Conservation (phyloP, 2,329 filamentous ascomycete genomes). For the Pseudogymnoascus sp. region DNA sequence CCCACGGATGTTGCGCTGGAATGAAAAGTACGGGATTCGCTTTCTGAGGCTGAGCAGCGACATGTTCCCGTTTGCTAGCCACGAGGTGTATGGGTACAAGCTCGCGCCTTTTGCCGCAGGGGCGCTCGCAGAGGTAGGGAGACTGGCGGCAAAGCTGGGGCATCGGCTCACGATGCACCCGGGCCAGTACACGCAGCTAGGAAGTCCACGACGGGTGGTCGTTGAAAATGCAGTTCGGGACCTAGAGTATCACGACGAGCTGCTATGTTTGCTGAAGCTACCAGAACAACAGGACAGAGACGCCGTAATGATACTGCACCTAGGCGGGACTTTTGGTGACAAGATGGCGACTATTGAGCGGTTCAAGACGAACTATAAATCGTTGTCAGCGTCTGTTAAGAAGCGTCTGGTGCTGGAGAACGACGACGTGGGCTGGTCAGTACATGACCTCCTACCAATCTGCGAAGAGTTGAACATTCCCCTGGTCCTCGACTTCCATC, state of each 20-base stretch:
- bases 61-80: slow-evolving; percentile 95
- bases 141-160: slow-evolving; percentile 65
- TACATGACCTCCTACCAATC: slow-evolving; percentile 80
- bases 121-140: slow-evolving; percentile 66
- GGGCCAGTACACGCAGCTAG: slow-evolving; percentile 86
- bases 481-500: slow-evolving; percentile 84
- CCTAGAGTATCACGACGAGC: slow-evolving; percentile 78
- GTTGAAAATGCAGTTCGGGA: slow-evolving; percentile 71
- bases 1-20: slow-evolving; percentile 81
- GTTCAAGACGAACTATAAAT: slow-evolving; percentile 67
- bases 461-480: slow-evolving; percentile 95
- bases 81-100: slow-evolving; percentile 77
- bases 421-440: slow-evolving; percentile 87
- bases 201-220: slow-evolving; percentile 70
- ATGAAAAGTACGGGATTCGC: slow-evolving; percentile 82
- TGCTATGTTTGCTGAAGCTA: slow-evolving; percentile 68
- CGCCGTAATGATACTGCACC: slow-evolving; percentile 89
- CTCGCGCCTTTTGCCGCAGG: slow-evolving; percentile 76
- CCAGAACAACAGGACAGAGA: slow-evolving; percentile 73
- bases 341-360: slow-evolving; percentile 70
- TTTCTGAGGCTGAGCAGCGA: slow-evolving; percentile 90
- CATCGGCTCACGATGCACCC: slow-evolving; percentile 87
- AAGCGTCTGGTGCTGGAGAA: slow-evolving; percentile 83
- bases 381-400: slow-evolving; percentile 61
- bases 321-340: slow-evolving; percentile 86